Evolutionary conservation across 208 protist species (phyloP).

Genomic region (Vickermania ingenoplastis): DNA sequence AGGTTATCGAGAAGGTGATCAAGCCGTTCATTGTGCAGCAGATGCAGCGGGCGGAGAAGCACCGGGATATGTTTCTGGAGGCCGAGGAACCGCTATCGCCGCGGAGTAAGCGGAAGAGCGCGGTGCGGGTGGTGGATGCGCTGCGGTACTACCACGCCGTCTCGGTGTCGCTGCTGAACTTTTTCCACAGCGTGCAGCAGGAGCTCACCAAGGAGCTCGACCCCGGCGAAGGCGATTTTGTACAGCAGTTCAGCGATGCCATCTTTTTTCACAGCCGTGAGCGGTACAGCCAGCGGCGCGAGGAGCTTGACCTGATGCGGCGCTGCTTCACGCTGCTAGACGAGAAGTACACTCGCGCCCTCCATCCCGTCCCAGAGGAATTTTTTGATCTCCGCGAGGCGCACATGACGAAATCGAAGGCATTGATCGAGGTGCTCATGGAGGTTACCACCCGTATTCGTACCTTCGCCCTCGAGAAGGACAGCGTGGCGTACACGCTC

Average conservation of each 20-base stretch:
- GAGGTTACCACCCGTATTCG: slow-evolving; percentile 52
- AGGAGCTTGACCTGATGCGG: slow-evolving; percentile 52
- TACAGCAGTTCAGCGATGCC: slow-evolving; percentile 37
- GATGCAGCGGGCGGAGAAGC: slow-evolving; percentile 64
- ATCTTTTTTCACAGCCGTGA: slow-evolving; percentile 45
- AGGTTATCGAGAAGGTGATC: slow-evolving; percentile 76
- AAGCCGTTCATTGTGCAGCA: slow-evolving; percentile 70
- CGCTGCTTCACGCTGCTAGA: slow-evolving; percentile 67
- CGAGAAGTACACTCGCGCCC: slow-evolving; percentile 66
- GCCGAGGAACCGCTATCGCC: slow-evolving; percentile 52
- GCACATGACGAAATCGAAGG: slow-evolving; percentile 77
- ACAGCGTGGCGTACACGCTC: slow-evolving; percentile 37
- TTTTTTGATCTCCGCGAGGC: slow-evolving; percentile 70
- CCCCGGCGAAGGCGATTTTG: slow-evolving; percentile 48
- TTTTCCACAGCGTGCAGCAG: slow-evolving; percentile 54
- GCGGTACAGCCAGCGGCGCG: slow-evolving; percentile 23
- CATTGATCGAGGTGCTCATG: slow-evolving; percentile 43
- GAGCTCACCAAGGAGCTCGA: slow-evolving; percentile 46
- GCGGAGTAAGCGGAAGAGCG: slow-evolving; percentile 42
- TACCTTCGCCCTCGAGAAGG: slow-evolving; percentile 36
- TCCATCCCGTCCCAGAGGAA: slow-evolving; percentile 58
- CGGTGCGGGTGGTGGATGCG: slow-evolving; percentile 50
- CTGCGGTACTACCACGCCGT: slow-evolving; percentile 69
- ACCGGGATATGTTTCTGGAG: slow-evolving; percentile 35
- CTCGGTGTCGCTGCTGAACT: slow-evolving; percentile 45